These are phyloP conservation scores for Gentiana straminea DNA, from an alignment of 257 asterid genomes.

Conservation along the genomic window DNA sequence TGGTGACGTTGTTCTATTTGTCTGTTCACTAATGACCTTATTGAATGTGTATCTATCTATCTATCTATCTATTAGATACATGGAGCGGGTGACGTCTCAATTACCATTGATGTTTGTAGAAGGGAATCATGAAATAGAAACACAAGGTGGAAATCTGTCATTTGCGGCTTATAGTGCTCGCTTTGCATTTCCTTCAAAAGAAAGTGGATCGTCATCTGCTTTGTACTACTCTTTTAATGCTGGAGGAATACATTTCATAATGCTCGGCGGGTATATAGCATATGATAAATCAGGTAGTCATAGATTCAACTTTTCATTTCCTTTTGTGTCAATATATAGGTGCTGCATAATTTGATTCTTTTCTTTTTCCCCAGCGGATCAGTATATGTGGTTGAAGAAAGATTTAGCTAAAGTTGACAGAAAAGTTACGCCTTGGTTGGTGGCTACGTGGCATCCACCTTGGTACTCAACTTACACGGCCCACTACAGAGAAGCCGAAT, in stretches of 20 bases:
- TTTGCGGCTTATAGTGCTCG: constrained; percentile 73
- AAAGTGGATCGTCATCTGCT: constrained; percentile 67
- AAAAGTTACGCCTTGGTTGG: constrained; percentile 76
- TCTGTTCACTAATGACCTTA: too few relatives aligned
- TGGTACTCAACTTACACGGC: constrained; percentile 88
- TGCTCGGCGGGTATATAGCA: constrained; percentile 68
- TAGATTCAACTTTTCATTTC: neutral
- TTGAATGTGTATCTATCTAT: too few relatives aligned
- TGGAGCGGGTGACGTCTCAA: constrained; percentile 76
- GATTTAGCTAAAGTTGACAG: constrained; percentile 64
- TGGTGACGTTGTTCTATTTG: too few relatives aligned
- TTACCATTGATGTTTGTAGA: constrained; percentile 87
- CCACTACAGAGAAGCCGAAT: constrained; percentile 91
- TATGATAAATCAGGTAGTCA: constrained; percentile 52
- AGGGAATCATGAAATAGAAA: constrained; percentile 96
- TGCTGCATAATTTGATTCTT: neutral
- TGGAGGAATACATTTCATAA: constrained; percentile 87
- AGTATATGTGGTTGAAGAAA: constrained; percentile 71
- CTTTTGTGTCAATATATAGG: neutral
- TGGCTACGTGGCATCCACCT: constrained; percentile 90
- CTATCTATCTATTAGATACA: constrained; percentile 33
- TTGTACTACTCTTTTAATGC: constrained; percentile 86
- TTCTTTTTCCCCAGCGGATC: constrained; percentile 41
- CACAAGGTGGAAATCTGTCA: constrained; percentile 53
- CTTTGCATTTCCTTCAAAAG: constrained; percentile 74